phyloP scores from a whole-genome alignment of 2,329 filamentous ascomycete species.

The Shiraia bambusicola region DNA sequence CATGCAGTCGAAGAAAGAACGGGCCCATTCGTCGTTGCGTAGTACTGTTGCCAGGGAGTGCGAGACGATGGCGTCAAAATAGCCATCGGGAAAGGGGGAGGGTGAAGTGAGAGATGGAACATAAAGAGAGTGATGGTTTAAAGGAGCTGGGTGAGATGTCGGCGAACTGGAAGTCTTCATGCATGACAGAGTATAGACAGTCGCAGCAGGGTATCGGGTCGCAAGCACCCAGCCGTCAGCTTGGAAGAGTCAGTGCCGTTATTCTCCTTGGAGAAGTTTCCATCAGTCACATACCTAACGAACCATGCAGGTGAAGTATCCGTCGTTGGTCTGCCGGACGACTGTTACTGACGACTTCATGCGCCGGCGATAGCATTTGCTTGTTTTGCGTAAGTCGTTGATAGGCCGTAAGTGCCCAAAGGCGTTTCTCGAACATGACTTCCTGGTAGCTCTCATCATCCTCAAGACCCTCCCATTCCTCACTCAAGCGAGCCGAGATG shows the following conservation, averaged over 20 bases:
- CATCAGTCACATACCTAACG: conserved; percentile 16
- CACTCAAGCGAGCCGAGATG: conserved; percentile 25
- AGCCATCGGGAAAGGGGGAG: conserved; percentile 27
- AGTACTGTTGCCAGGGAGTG: conserved; percentile 25
- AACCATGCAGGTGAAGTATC: conserved; percentile 29
- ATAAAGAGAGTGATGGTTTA: conserved; percentile 32
- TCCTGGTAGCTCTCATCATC: conserved; percentile 31
- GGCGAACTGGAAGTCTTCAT: conserved; percentile 17
- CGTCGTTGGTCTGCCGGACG: conserved; percentile 25
- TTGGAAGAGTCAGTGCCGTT: conserved; percentile 6
- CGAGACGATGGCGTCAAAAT: conserved; percentile 30
- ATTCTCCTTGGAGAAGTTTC: background rate
- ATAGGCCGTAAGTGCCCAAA: conserved; percentile 30
- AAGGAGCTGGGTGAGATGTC: conserved; percentile 27
- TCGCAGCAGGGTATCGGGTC: conserved; percentile 25
- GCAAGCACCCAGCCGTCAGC: conserved; percentile 33
- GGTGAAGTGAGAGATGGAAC: conserved; percentile 23
- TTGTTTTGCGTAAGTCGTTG: conserved; percentile 32
- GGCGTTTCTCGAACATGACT: conserved; percentile 30
- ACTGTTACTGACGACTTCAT: conserved; percentile 24
- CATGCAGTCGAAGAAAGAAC: conserved; percentile 31
- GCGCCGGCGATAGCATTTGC: conserved; percentile 27
- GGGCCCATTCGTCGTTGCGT: conserved; percentile 31
- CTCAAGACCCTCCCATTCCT: conserved; percentile 32
- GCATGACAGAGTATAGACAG: conserved; percentile 28